Base-by-base conservation (phyloP, 495 filamentous ascomycete species). In the Penicillium diatomitis region DNA sequence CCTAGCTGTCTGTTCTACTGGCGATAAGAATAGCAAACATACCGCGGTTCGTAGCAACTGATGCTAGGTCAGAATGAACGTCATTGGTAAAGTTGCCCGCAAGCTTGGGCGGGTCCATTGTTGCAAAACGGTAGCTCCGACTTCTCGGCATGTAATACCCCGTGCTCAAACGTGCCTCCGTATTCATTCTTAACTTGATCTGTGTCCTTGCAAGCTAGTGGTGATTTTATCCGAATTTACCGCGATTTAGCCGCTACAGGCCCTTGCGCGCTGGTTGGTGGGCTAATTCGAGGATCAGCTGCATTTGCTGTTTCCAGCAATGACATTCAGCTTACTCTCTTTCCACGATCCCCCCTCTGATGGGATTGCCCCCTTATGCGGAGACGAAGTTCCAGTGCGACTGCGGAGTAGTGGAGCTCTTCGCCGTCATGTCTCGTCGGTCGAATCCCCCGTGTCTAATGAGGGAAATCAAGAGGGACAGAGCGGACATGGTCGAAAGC, bases 401-500 rank as follows among this genome's bases (percentile, higher is more conserved):
- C 20, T 20, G 20, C 33, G 37, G 38, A 44, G 38, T 20, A 37
- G 8, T 43, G 27, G 28, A 50, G 41, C 30, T 55, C 48, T 48
- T 32, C 49, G 38, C 8, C 44, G 60, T 54, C 38, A 46, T 53
- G 35, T 30, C 32, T 54, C 51, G 38, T 50, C 56, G 61, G 61
- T 51, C 39, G 32, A 35, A 30, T 4, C 32, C n/a, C 49, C 58
- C 63, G 59, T 62, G 54, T 51, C 55, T 10, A 56, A 65, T 56
- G 10, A n/a, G 50, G 53, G 44, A 56, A 31, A 48, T 20, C 32
- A 36, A 38, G n/a, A 49, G 43, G n/a, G 20, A 20, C 20, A 20
- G 20, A 20, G 8, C 29, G 8, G 36, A 34, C 32, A 8, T 8
- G 35, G 10, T 5, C 45, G 40, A 30, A 48, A 47, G 45, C 31